These are phyloP conservation scores for Juglanconis sp. DNA, from an alignment of 2,329 filamentous ascomycete species.

Conservation along the genomic window DNA sequence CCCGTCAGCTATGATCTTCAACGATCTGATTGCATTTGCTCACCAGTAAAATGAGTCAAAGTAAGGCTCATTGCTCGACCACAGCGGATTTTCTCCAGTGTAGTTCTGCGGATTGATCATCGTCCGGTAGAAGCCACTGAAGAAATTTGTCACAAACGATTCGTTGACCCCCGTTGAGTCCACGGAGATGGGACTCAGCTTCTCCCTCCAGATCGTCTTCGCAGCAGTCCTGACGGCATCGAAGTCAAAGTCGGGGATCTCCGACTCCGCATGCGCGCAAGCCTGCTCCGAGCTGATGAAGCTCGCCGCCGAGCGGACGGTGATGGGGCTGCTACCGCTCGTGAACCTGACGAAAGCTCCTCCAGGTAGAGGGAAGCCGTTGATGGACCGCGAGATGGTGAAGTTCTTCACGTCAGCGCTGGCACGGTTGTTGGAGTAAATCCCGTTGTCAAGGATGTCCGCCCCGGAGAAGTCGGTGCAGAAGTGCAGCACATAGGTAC, in stretches of 20 bases:
- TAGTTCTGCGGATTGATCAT: constrained; percentile 74
- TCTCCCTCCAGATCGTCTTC: constrained; percentile 56
- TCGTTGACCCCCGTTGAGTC: constrained; percentile 49
- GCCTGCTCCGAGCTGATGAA: constrained; percentile 66
- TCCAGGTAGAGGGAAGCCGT: constrained; percentile 53
- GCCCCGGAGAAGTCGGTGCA: constrained; percentile 66
- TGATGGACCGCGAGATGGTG: constrained; percentile 46
- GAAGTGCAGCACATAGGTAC: constrained; percentile 58
- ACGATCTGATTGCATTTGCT: constrained; percentile 14
- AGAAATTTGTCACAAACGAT: constrained; percentile 61
- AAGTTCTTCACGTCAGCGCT: constrained; percentile 45
- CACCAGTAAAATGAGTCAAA: constrained; percentile 74
- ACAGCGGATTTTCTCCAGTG: constrained; percentile 68
- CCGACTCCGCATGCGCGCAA: constrained; percentile 63
- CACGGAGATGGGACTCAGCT: constrained; percentile 57
- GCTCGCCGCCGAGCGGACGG: constrained; percentile 65
- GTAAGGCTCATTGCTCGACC: constrained; percentile 65
- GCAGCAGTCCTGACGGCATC: constrained; percentile 49
- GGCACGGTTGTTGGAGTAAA: constrained; percentile 58
- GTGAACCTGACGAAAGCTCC: constrained; percentile 65
- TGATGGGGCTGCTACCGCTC: constrained; percentile 47
- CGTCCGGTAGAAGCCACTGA: constrained; percentile 69
- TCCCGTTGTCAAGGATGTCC: constrained; percentile 55
- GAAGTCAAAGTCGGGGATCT: constrained; percentile 69
- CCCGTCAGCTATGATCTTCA: constrained; percentile 11